phyloP scores from a whole-genome alignment of 1,139 yeast genomes.

The Kodamaea sp. region DNA sequence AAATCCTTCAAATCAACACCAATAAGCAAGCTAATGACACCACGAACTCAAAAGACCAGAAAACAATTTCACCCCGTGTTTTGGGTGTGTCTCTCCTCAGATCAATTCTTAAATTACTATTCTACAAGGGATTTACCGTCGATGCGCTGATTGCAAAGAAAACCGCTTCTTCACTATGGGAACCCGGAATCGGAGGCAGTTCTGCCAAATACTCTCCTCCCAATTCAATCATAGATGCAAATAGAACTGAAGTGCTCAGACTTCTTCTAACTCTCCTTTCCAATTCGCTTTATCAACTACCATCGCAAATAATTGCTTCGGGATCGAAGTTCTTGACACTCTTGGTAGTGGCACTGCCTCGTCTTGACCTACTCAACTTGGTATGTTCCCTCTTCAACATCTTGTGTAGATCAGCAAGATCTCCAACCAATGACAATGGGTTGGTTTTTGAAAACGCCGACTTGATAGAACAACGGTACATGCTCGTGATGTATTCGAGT shows the following conservation, averaged over 20 bases:
- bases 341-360: conserved; percentile 54
- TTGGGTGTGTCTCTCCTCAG: conserved; percentile 5
- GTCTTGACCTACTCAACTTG: conserved; percentile 50
- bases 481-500: conserved; percentile 56
- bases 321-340: conserved; percentile 65
- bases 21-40: not conserved
- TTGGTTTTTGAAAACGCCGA: conserved; percentile 21
- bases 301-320: conserved; percentile 42
- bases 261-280: conserved; percentile 66
- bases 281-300: conserved; percentile 54
- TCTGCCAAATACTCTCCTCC: conserved; percentile 44
- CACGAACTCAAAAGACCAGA: not conserved
- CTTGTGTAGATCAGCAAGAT: conserved; percentile 42
- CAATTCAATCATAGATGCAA: conserved; percentile 55
- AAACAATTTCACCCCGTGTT: not conserved
- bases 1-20: not conserved
- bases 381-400: conserved; percentile 72
- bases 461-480: conserved; percentile 50
- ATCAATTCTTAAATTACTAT: conserved; percentile 37
- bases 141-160: conserved; percentile 14
- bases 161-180: conserved; percentile 52
- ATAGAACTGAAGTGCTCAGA: conserved; percentile 67
- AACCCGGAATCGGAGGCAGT: conserved; percentile 68
- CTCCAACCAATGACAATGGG: conserved; percentile 38
- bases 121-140: conserved; percentile 62